These are phyloP conservation scores for Penicillium cataractarum DNA, from an alignment of 495 filamentous ascomycete species.

Conservation along the genomic window DNA sequence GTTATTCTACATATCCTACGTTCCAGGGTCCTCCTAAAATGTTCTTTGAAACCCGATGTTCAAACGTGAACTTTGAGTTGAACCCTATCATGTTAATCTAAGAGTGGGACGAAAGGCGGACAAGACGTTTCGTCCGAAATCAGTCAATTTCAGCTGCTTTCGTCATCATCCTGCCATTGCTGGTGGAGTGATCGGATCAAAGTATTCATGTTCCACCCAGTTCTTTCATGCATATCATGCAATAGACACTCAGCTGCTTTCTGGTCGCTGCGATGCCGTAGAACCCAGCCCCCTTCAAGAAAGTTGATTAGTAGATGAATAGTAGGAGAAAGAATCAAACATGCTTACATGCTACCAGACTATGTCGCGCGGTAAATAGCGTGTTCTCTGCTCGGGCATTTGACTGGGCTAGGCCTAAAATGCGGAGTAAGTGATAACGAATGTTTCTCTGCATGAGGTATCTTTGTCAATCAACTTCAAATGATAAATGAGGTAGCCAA, in stretches of 20 bases:
- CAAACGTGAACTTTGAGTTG: not conserved
- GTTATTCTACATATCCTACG: not conserved
- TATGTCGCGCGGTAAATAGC: constrained; percentile 36
- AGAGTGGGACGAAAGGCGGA: not conserved
- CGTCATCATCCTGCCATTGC: constrained; percentile 32
- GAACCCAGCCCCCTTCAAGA: constrained; percentile 33
- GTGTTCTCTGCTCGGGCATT: constrained; percentile 37
- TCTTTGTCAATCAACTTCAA: not conserved
- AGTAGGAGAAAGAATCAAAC: not conserved
- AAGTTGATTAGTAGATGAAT: constrained; percentile 1
- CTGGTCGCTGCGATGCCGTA: constrained; percentile 33
- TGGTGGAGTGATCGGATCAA: constrained; percentile 27
- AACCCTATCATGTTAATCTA: not conserved
- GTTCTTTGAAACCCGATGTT: not conserved
- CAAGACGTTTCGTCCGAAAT: not conserved
- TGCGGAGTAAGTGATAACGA: constrained; percentile 28
- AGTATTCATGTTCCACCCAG: constrained; percentile 37
- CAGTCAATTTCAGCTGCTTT: not conserved
- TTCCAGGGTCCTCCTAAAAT: not conserved
- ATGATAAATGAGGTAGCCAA: no score
- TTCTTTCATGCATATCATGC: constrained; percentile 30
- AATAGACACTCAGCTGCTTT: constrained; percentile 30
- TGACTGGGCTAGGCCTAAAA: constrained; percentile 34
- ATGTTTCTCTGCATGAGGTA: constrained; percentile 23
- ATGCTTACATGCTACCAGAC: constrained; percentile 34